Conservation (phyloP, 768 basidiomycete species). For the Steccherinum ochraceum region DNA sequence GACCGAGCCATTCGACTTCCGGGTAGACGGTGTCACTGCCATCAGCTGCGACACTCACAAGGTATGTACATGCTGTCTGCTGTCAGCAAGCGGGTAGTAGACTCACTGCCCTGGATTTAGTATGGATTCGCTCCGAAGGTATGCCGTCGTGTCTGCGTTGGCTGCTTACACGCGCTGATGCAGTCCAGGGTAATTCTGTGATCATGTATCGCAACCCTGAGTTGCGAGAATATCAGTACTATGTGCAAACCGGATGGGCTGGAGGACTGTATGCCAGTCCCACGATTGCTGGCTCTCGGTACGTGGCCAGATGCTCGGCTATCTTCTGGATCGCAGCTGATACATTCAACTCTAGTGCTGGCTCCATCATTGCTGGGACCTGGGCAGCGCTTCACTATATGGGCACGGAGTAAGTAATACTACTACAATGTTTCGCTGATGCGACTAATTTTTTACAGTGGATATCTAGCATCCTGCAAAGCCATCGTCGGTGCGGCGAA, state of each 20-base stretch:
- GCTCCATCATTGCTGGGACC: conserved; percentile 87
- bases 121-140: conserved; percentile 96
- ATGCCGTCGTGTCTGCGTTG: conserved; percentile 5
- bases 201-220: conserved; percentile 87
- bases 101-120: conserved; percentile 28
- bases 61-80: conserved; percentile 35
- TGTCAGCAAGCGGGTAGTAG: too few relatives aligned
- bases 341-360: conserved; percentile 62
- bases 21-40: conserved; percentile 84
- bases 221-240: conserved; percentile 80
- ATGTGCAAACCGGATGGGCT: conserved; percentile 73
- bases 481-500: conserved; percentile 74
- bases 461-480: conserved; percentile 82
- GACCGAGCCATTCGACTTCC: conserved; percentile 80
- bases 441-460: conserved; percentile 36
- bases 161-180: not conserved
- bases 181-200: conserved; percentile 74
- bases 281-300: conserved; percentile 87
- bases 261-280: conserved; percentile 92
- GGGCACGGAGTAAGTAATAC: conserved; percentile 64
- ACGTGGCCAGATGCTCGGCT: conserved; percentile 18
- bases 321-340: not conserved
- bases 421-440: not conserved
- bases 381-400: conserved; percentile 97
- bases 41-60: conserved; percentile 98